A percentile compares a stretch with the other conserved stretches of the same genome.
Conservation (phyloP, 495 filamentous ascomycete species). For the Haplographium delicatum region DNA sequence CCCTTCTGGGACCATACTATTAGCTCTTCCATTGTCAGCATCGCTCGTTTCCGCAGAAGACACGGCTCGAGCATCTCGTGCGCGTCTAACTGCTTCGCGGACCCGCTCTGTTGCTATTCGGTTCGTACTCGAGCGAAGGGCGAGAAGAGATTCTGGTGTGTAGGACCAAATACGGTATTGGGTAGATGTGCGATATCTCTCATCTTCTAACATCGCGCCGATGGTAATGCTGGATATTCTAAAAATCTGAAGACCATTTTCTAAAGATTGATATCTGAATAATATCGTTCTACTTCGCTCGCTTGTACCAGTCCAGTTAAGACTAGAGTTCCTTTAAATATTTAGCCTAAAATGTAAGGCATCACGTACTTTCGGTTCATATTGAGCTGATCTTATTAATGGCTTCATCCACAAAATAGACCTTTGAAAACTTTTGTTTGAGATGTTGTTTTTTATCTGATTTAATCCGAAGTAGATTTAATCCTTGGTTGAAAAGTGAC, state of each 20-base stretch:
- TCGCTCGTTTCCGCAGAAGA: constrained; percentile 33
- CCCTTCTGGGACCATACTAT: constrained; percentile 29
- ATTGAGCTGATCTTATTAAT: no score
- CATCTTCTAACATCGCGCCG: constrained; percentile 70
- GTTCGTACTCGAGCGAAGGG: constrained; percentile 72
- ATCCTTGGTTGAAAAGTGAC: no score
- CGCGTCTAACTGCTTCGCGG: constrained; percentile 50
- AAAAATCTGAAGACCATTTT: not conserved
- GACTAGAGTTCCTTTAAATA: not conserved
- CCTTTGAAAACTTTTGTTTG: no score
- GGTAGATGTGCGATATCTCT: constrained; percentile 82
- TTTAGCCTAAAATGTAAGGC: no score
- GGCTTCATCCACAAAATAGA: no score
- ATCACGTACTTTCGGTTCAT: no score
- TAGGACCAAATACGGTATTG: constrained; percentile 95
- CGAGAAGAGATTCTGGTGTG: constrained; percentile 61
- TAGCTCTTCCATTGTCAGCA: constrained; percentile 16
- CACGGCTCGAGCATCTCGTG: constrained; percentile 31
- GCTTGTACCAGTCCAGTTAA: no score
- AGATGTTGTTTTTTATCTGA: no score
- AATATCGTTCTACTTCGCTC: not conserved
- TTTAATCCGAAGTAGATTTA: no score
- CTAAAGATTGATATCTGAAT: not conserved
- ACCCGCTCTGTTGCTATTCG: constrained; percentile 65
- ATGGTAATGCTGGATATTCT: not conserved